A percentile compares a stretch with the other conserved stretches of the same genome.
Evolutionary conservation across 176 grass and related monocot genomes (phyloP).

Genomic region (Microstegium vimineum): DNA sequence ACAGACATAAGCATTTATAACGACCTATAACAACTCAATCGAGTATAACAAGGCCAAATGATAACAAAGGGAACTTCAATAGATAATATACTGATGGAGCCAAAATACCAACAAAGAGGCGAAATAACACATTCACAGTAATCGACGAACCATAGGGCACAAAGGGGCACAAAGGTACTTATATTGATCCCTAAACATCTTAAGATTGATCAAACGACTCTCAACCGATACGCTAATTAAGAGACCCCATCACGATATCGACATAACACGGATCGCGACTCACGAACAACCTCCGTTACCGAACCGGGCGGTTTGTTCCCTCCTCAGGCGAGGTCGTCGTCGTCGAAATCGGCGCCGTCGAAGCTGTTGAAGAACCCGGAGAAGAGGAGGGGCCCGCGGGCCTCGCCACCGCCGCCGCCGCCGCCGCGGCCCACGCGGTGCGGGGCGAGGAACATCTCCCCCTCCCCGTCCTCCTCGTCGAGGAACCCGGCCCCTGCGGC

Average conservation of each 20-base stretch:
- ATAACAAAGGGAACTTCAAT: background rate
- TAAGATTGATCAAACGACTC: background rate
- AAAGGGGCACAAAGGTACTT: too few relatives aligned
- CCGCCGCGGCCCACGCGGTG: conserved; percentile 9
- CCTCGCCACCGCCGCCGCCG: background rate
- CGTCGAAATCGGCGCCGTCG: conserved; percentile 62
- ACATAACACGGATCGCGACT: background rate
- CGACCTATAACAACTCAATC: background rate
- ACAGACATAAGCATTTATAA: background rate
- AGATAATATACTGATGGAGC: background rate
- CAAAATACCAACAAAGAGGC: background rate
- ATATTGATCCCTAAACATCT: conserved; percentile 8
- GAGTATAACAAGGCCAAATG: background rate
- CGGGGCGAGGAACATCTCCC: conserved; percentile 11
- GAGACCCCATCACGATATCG: background rate
- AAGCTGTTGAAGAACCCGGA: conserved; percentile 46
- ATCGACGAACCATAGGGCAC: background rate
- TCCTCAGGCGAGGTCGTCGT: conserved; percentile 44
- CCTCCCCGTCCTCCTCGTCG: conserved; percentile 42
- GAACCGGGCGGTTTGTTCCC: background rate
- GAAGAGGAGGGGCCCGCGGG: conserved; percentile 28
- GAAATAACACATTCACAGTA: background rate
- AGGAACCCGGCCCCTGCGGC: conserved; percentile 25
- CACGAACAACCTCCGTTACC: background rate
- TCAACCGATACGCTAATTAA: conserved; percentile 3